Conservation (phyloP, 768 basidiomycete genomes). For the Goffeauzyma gilvescens region DNA sequence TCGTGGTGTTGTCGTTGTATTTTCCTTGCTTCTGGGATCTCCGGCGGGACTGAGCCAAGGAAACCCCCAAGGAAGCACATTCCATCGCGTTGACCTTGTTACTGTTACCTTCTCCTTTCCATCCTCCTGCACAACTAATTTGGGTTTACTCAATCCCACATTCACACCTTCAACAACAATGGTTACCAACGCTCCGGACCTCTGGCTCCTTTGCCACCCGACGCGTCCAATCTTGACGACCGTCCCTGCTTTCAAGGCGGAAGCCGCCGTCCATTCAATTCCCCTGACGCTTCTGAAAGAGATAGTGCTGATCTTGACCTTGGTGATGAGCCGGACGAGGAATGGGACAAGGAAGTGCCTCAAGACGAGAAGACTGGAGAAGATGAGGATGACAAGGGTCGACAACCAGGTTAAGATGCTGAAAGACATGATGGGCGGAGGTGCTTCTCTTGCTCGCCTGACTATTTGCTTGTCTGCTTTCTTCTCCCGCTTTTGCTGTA, state of each 20-base stretch:
- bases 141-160: slow-evolving; percentile 6
- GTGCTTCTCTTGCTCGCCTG: neutral
- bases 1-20: neutral
- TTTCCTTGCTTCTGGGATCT: neutral
- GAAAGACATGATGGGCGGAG: neutral
- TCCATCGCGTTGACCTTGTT: neutral
- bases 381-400: neutral
- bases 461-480: no score
- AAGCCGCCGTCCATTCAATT: slow-evolving; percentile 18
- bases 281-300: slow-evolving; percentile 12
- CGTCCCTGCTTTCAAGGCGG: slow-evolving; percentile 10
- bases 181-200: neutral
- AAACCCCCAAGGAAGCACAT: neutral
- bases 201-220: slow-evolving; percentile 14
- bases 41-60: neutral
- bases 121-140: neutral
- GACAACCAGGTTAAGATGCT: neutral
- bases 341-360: slow-evolving; percentile 13
- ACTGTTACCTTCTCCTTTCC: neutral
- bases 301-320: slow-evolving; percentile 9
- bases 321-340: slow-evolving; percentile 7
- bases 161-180: slow-evolving; percentile 16
- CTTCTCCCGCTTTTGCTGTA: no score
- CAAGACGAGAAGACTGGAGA: slow-evolving; percentile 5
- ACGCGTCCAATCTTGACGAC: slow-evolving; percentile 16